Evolutionary conservation across 768 basidiomycete species (phyloP), one percentile per base, ranked within the genome.

Genomic region (Agrocybe praecox): DNA sequence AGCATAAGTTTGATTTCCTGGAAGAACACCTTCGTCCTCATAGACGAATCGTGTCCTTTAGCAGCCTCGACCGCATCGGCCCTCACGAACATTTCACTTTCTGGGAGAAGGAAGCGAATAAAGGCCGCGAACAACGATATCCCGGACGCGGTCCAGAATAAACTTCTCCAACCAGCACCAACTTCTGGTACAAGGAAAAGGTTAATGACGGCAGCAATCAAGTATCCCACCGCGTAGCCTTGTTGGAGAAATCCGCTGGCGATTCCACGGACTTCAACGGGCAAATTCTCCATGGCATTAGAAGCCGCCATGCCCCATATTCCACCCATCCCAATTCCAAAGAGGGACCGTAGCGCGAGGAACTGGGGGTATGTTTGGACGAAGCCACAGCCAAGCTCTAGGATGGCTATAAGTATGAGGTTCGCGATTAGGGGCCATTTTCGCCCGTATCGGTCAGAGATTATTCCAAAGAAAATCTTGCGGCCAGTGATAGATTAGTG

Each of bases 381-480:
- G 72, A 96, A 98, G 23, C 91, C 88, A 1, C 86, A 85, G 0
- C 86, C 90, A 21, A 97, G 82, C 65, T 94, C 86, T 50, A 97
- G 83, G 4, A 81, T 68, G 12, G 82, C 78, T 58, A 93, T 83
- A 46, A 95, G 67, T 23, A 93, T 44, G 22, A 96, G 78, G 69
- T 94, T 95, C 61, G 65, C 61, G 24, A 96, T 85, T 5, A 96
- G 78, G 6, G 94, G 94, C 94, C 94, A 98, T 79, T 96, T 96
- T 22, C 96, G 83, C 5, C 96, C 96, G 68, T 79, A 96, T 4
- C 96, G 85, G 69, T 97, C 96, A 1, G 90, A 90, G n/a, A 89
- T 63, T 43, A 94, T 68, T 45, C 94, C 94, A 62, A 96, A 95
- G 62, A 94, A 74, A 49, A 94, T 62, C 78, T 79, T 56, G 22